A percentile compares a stretch with the other conserved stretches of the same genome.
phyloP scores from a whole-genome alignment of 176 grass and related monocot species.

The Oryza brachyantha region DNA sequence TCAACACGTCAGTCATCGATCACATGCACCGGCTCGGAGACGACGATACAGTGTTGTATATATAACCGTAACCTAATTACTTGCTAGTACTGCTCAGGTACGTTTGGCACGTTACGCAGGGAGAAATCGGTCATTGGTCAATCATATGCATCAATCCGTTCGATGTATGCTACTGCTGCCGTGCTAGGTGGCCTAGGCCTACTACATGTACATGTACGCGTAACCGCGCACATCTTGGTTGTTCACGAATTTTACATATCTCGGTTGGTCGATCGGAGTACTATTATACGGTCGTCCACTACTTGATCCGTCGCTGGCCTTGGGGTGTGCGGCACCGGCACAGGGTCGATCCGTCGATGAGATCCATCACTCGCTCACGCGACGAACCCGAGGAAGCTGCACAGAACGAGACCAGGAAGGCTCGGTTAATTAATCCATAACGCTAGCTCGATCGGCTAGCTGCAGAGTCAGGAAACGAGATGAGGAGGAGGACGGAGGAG shows the following conservation, averaged over 20 bases:
- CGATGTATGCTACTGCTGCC: background rate
- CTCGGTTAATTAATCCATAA: no score
- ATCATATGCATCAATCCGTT: background rate
- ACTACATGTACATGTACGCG: no score
- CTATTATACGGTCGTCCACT: no score
- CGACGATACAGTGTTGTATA: background rate
- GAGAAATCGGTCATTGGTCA: background rate
- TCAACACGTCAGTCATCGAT: background rate
- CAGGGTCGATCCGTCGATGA: no score
- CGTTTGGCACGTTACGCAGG: background rate
- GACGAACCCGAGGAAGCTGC: constrained; percentile 49
- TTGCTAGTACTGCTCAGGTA: background rate
- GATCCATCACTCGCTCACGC: background rate
- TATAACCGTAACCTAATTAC: background rate
- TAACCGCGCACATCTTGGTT: no score
- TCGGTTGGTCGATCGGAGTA: no score
- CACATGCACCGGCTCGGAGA: background rate
- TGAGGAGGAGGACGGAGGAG: background rate
- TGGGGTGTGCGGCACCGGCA: no score
- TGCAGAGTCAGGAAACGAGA: no score
- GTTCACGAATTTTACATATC: no score
- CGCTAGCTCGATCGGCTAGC: no score
- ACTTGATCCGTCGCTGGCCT: background rate
- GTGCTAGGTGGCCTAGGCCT: no score
- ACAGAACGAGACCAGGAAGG: background rate